Base-by-base conservation (phyloP, 352 stramenopile species). In the Phytopythium litorale region DNA sequence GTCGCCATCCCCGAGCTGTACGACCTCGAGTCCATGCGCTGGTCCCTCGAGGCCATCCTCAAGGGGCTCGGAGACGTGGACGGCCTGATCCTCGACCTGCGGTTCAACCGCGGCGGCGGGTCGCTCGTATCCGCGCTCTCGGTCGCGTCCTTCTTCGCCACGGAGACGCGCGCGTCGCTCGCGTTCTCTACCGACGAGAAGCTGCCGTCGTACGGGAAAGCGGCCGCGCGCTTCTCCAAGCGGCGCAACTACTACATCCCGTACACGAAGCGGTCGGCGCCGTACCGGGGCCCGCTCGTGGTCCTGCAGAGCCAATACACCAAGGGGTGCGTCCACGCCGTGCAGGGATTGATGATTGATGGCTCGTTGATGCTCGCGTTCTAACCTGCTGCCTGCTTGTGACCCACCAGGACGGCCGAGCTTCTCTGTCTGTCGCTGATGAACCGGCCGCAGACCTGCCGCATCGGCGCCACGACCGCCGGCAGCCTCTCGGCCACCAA, bases 1-100 rank as follows among this genome's bases (percentile, higher is more conserved):
- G 62, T 74, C 45, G 48, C 70, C 0, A 83, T 94, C 21, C 85
- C 85, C 1, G 81, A 92, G 67, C 84, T 91, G 21, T 94, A 91
- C 60, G 85, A 94, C 61, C 59, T 94, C n/a, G 85, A 94, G 67
- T 87, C 83, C 8, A 92, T 94, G 83, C 83, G 83, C 18, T 94
- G 85, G 85, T 88, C 85, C 32, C 64, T 94, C n/a, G 83, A 94
- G 71, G 83, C 85, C 11, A 87, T 94, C 28, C 73, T 94, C 45
- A 65, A 79, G 30, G 76, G 75, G 9, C 65, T 91, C 7, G 74
- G 76, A n/a, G 73, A 81, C 18, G 57, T 92, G 15, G 81, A 91
- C 35, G 85, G 78, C 19, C 59, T 94, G 19, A 87, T 94, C 56
- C 53, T 94, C 40, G 85, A 94, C 53, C 53, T 94, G 32, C 81